Evolutionary conservation across 2,329 filamentous ascomycete genomes (phyloP).

Genomic region (Dendrostoma leiphaemia): DNA sequence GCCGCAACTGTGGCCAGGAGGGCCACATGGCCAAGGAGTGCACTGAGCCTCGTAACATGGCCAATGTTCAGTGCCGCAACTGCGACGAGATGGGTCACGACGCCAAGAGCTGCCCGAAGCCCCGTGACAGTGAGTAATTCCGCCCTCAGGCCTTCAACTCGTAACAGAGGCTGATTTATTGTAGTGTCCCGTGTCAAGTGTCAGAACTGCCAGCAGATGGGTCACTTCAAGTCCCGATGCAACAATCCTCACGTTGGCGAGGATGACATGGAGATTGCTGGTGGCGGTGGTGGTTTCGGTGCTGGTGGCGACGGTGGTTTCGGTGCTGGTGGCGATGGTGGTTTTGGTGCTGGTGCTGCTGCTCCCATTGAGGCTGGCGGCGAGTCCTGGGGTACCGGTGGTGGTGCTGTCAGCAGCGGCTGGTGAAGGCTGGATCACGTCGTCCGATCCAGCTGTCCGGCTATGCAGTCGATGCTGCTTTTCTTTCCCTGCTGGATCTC

Average conservation of each 20-base stretch:
- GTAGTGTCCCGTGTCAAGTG: constrained; percentile 55
- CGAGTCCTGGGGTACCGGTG: not conserved
- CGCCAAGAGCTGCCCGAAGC: constrained; percentile 51
- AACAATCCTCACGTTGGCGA: constrained; percentile 30
- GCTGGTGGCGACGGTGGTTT: constrained; percentile 10
- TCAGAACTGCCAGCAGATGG: constrained; percentile 52
- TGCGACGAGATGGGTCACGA: constrained; percentile 51
- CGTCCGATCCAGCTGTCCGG: not conserved
- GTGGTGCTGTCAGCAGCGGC: not conserved
- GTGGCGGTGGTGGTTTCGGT: constrained; percentile 7
- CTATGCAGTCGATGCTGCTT: not conserved
- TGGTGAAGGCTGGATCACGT: constrained; percentile 1
- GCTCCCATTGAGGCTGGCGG: constrained; percentile 11
- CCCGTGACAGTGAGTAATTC: constrained; percentile 47
- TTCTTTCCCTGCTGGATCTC: not conserved
- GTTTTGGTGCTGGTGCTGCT: not conserved
- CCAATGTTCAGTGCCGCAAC: constrained; percentile 46
- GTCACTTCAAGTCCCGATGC: constrained; percentile 42
- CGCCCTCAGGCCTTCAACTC: not conserved
- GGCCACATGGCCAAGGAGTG: constrained; percentile 65
- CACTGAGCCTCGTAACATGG: constrained; percentile 43
- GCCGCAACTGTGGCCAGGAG: constrained; percentile 57
- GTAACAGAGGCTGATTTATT: not conserved
- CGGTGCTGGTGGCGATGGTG: constrained; percentile 9
- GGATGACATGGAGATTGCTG: constrained; percentile 14